Evolutionary conservation across 2,329 filamentous ascomycete species (phyloP).

Genomic region (Metarhizium brunneum): DNA sequence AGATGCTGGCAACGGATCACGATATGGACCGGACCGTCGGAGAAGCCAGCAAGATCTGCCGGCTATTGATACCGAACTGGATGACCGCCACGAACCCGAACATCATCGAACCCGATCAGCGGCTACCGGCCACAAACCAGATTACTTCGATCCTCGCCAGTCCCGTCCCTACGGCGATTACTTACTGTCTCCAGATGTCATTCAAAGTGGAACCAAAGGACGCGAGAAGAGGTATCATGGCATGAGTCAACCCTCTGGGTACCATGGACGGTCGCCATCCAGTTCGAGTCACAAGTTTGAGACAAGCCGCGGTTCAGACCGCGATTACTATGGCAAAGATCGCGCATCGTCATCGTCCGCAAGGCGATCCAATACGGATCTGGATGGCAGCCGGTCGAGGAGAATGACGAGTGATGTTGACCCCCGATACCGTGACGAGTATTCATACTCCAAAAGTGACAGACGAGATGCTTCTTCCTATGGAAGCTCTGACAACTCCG

Average conservation of each 20-base stretch:
- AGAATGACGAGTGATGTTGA: slow-evolving; percentile 25
- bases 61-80: slow-evolving; percentile 32
- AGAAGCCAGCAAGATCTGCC: slow-evolving; percentile 32
- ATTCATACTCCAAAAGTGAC: slow-evolving; percentile 10
- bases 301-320: slow-evolving; percentile 16
- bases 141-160: slow-evolving; percentile 22
- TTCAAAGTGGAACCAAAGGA: slow-evolving; percentile 29
- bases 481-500: slow-evolving; percentile 14
- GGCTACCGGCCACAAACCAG: slow-evolving; percentile 19
- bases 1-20: slow-evolving; percentile 2
- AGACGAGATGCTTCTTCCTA: slow-evolving; percentile 24
- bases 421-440: slow-evolving; percentile 16
- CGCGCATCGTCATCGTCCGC: slow-evolving; percentile 16
- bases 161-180: slow-evolving; percentile 22
- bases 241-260: slow-evolving; percentile 13
- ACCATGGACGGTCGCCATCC: slow-evolving; percentile 23
- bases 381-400: slow-evolving; percentile 16
- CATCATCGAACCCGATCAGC: slow-evolving; percentile 28
- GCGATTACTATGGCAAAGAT: slow-evolving; percentile 14
- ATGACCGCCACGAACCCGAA: slow-evolving; percentile 15
- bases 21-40: slow-evolving; percentile 16
- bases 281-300: slow-evolving; percentile 20
- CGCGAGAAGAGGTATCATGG: slow-evolving; percentile 34
- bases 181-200: slow-evolving; percentile 32
- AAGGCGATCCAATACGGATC: slow-evolving; percentile 17